Conservation (phyloP, 1,284 basidiomycete genomes). For the Salmacisia buchloeana region DNA sequence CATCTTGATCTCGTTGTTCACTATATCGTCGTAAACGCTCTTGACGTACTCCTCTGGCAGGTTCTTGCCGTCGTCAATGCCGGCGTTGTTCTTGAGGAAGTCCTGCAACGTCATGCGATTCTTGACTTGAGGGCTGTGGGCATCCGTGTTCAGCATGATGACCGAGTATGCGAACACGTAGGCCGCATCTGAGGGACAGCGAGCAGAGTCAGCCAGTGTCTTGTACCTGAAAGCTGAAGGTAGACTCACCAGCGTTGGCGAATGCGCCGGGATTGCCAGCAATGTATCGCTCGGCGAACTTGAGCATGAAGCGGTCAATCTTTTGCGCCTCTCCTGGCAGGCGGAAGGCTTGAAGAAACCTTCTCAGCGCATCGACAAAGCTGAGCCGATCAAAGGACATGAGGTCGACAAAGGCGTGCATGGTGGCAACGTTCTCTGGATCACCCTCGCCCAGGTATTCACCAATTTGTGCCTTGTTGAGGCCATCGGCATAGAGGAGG, state of each 20-base stretch:
- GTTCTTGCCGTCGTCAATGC: conserved; percentile 47
- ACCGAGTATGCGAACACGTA: conserved; percentile 51
- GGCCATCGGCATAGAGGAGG: conserved; percentile 80
- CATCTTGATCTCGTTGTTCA: conserved; percentile 51
- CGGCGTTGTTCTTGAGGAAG: conserved; percentile 50
- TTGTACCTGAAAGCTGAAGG: background rate
- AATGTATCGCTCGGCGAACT: conserved; percentile 49
- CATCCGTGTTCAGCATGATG: conserved; percentile 51
- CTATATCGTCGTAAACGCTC: conserved; percentile 46
- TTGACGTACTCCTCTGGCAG: conserved; percentile 44
- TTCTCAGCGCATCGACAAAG: conserved; percentile 44
- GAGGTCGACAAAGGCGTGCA: conserved; percentile 51
- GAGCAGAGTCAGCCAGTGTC: background rate
- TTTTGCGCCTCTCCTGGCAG: conserved; percentile 50
- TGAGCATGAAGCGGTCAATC: conserved; percentile 51
- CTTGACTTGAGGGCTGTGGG: conserved; percentile 50
- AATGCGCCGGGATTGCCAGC: conserved; percentile 45
- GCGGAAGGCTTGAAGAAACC: conserved; percentile 48
- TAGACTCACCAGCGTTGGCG: conserved; percentile 36
- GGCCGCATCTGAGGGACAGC: conserved; percentile 36
- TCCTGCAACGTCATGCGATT: conserved; percentile 48
- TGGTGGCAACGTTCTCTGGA: conserved; percentile 47
- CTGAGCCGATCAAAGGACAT: conserved; percentile 46
- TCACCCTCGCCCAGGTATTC: conserved; percentile 75
- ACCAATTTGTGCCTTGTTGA: conserved; percentile 92